Base-by-base conservation (phyloP, 2,329 filamentous ascomycete species). In the Endothia cerciana region DNA sequence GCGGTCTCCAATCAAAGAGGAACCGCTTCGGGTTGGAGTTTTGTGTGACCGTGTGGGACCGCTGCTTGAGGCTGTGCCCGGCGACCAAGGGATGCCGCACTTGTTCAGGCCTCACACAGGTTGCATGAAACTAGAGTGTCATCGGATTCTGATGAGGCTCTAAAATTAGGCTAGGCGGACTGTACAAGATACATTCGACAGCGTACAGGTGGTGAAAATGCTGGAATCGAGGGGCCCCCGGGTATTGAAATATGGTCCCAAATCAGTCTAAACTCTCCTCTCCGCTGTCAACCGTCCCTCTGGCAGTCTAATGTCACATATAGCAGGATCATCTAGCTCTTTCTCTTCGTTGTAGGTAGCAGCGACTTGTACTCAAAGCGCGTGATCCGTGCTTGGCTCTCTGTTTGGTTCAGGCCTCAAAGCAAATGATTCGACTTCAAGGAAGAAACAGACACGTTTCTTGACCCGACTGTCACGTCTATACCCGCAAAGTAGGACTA, bases 91-190 rank as follows among this genome's bases (percentile, higher is more conserved):
- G 25, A 25, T 60, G 57, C 19, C 57, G 41, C 57, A 60, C 17
- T 33, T 10, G 6, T 6, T n/a, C 41, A 7, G 57, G 57, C 57
- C 57, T 60, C 57, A n/a, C 40, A 25, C 57, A 60, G 57, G 17
- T 40, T 60, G 40, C 40, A 47, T 38, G 57, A 33, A 72, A 67
- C 65, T 70, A 60, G 13, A 22, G 51, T 36, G 17, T 55, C 28
- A 55, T 17, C 28, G 5, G 3, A 17, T 36, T 11, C 15, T 64
- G 71, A 62, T 60, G 70, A 64, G 25, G 71, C 60, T 45, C 64
- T 66, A 65, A 70, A 3, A 8, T n/a, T 6, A 22, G 11, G 33
- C 19, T 40, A 33, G 17, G 1, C 15, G n/a, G 2, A 15, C 11
- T 17, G n/a, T 38, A 15, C 5, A 17, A 57, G 25, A 36, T 40